These are phyloP conservation scores for Ganoderma multipileum DNA, from an alignment of 1,284 basidiomycete species.

Conservation along the genomic window DNA sequence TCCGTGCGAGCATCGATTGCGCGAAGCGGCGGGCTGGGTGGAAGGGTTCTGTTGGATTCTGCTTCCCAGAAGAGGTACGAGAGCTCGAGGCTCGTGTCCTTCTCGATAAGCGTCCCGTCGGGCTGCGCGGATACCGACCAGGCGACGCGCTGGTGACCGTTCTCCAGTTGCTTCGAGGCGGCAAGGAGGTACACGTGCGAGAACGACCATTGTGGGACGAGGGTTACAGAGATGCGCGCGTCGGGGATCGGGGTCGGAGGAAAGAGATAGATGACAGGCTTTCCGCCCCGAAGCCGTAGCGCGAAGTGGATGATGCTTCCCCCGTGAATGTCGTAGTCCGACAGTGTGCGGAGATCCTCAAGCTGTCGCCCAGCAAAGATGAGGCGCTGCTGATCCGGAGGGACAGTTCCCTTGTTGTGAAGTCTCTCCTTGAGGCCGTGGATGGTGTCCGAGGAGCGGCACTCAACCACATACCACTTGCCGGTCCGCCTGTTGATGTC, in stretches of 20 bases:
- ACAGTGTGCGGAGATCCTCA: not conserved
- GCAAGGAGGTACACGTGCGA: conserved; percentile 12
- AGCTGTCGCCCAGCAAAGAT: not conserved
- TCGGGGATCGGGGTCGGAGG: not conserved
- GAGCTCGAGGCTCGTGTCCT: not conserved
- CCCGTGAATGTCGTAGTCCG: not conserved
- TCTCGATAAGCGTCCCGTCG: conserved; percentile 4
- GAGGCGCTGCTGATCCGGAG: not conserved
- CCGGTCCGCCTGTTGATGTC: not conserved
- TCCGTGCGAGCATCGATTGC: not conserved
- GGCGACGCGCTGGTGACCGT: conserved; percentile 23
- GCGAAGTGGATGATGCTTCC: not conserved
- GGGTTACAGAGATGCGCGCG: not conserved
- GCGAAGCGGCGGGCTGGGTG: conserved; percentile 5
- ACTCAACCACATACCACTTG: not conserved
- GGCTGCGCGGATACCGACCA: conserved; percentile 25
- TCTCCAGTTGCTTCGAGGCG: not conserved
- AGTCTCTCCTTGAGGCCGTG: not conserved
- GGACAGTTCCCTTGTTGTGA: not conserved
- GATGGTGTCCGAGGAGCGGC: not conserved
- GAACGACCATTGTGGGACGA: conserved; percentile 18
- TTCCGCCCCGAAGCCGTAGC: not conserved
- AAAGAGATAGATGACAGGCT: conserved; percentile 17
- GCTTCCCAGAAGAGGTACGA: conserved; percentile 44
- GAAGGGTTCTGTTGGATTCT: not conserved